Evolutionary conservation across 2,329 filamentous ascomycete genomes (phyloP), one percentile per base, ranked within the genome.

Genomic region (Diplocarpon rosae): DNA sequence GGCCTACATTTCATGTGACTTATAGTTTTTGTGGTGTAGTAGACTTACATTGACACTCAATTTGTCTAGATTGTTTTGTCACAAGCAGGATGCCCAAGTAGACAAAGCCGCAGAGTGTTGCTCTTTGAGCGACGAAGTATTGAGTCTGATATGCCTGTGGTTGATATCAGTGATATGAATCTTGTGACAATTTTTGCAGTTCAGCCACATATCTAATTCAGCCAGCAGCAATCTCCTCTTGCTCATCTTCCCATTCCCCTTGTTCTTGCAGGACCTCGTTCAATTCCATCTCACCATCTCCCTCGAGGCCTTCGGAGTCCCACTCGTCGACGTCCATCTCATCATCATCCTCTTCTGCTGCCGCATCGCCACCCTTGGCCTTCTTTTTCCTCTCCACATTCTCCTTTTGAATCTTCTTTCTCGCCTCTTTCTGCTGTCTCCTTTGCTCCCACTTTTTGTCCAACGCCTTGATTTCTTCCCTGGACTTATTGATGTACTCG

Each of bases 361-460:
- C 68, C 12, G 68, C 67, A n/a, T 58, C 63, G 6, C 64, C 64
- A 2, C 64, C 66, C 31, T 67, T 70, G 60, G 49, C 73, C 59
- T 81, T 78, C 64, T 74, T 77, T 69, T 95, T 96, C 66, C 74
- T 82, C 66, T 94, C 88, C 1, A 98, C 77, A 56, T 96, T 96
- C 53, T 85, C 88, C 63, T 77, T 88, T 62, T 98, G 92, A 56
- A 86, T 74, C 61, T 81, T 81, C 66, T 78, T 83, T 52, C 92
- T 73, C 45, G 77, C 77, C 46, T 89, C 89, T 69, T 93, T 95
- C 62, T 92, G 85, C 57, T 80, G 77, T 46, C 76, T 74, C 58
- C 78, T 75, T 66, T 83, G 68, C 54, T 88, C 82, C 85, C 92
- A 96, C 54, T 78, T 75, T 68, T 81, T 77, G 55, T 96, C 89